phyloP scores from a whole-genome alignment of 1,284 basidiomycete genomes.

The Schizophyllum commune region DNA sequence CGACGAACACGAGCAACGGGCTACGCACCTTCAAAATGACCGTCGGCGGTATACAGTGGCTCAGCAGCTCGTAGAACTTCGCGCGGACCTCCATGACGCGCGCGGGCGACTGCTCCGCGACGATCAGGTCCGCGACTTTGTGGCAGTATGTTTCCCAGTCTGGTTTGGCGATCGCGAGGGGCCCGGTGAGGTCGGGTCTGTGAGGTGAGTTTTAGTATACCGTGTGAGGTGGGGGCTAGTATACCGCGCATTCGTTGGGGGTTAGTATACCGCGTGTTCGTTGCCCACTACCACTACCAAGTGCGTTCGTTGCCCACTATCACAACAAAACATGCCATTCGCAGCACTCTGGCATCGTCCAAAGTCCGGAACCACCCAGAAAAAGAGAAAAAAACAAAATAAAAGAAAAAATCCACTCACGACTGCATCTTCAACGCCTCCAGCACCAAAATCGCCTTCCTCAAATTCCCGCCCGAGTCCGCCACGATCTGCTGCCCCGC shows the following conservation, averaged over 20 bases:
- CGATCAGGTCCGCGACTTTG: slow-evolving; percentile 89
- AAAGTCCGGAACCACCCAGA: too few species aligned
- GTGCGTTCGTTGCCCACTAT: too few species aligned
- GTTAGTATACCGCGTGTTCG: too few species aligned
- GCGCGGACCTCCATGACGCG: slow-evolving; percentile 87
- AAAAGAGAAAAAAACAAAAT: too few species aligned
- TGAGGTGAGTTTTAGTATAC: slow-evolving; percentile 2
- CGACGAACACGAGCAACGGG: background rate
- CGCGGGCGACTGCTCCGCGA: slow-evolving; percentile 90
- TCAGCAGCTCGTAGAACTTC: slow-evolving; percentile 93
- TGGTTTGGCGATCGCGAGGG: slow-evolving; percentile 83
- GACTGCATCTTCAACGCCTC: slow-evolving; percentile 96
- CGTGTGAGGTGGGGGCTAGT: too few species aligned
- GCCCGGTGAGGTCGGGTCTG: slow-evolving; percentile 68
- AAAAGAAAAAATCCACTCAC: too few species aligned
- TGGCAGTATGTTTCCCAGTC: slow-evolving; percentile 99
- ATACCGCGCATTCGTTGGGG: too few species aligned
- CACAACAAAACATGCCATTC: too few species aligned
- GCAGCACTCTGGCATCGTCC: too few species aligned
- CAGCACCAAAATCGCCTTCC: slow-evolving; percentile 91
- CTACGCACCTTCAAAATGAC: slow-evolving; percentile 75
- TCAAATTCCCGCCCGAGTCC: slow-evolving; percentile 85
- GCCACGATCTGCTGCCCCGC: slow-evolving; percentile 69
- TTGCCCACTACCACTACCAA: too few species aligned
- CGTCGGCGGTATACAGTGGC: slow-evolving; percentile 96